These are phyloP conservation scores for Eimeria praecox DNA, from an alignment of 169 alveolate species.

Conservation along the genomic window DNA sequence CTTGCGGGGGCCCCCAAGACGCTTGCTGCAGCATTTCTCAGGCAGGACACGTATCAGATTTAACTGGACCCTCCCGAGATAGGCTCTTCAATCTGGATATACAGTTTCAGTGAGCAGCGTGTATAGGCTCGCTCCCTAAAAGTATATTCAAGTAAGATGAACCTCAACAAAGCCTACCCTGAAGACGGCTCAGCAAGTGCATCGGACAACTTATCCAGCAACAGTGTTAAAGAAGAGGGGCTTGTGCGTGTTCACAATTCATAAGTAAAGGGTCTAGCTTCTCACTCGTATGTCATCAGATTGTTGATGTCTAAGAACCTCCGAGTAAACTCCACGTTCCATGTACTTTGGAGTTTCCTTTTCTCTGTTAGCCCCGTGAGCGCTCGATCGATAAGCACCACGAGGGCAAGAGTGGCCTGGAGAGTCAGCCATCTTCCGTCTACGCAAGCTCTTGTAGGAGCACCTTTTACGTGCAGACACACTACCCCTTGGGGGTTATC, in stretches of 20 bases:
- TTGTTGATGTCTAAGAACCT: conserved; percentile 11
- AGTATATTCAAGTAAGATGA: not conserved
- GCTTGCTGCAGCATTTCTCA: conserved; percentile 54
- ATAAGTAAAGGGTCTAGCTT: not conserved
- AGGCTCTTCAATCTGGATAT: not conserved
- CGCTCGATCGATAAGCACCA: not conserved
- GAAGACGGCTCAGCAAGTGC: not conserved
- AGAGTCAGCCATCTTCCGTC: not conserved
- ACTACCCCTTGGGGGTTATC: not conserved
- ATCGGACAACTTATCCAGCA: not conserved
- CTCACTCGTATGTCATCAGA: conserved; percentile 21
- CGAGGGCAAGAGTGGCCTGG: conserved; percentile 12
- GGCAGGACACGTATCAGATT: not conserved
- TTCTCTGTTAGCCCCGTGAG: not conserved
- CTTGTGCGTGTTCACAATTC: not conserved
- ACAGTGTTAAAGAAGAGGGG: not conserved
- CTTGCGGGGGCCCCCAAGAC: conserved; percentile 62
- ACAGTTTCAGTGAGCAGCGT: not conserved
- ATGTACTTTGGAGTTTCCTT: not conserved
- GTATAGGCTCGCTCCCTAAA: not conserved
- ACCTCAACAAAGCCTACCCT: not conserved
- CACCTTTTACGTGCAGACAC: not conserved
- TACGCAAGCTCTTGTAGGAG: not conserved
- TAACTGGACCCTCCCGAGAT: not conserved
- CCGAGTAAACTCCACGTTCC: conserved; percentile 64